Evolutionary conservation across 306 rosid genomes (phyloP), one percentile per base, ranked within the genome.

Genomic region (Cucurbita pepo): DNA sequence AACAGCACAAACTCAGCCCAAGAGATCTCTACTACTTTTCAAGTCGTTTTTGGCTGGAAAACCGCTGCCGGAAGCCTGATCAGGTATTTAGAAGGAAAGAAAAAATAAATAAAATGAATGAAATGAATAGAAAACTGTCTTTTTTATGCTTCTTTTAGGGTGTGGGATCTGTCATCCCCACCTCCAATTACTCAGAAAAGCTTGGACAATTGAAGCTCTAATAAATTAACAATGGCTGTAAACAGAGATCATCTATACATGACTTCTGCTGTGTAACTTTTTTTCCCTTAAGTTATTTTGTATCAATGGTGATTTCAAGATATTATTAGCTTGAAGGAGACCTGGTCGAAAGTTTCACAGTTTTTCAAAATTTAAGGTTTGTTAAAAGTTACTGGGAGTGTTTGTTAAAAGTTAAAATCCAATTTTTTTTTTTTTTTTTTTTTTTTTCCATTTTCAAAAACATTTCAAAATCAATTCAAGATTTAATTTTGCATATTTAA

Each of bases 1-100:
- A 83, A 95, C 88, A 34, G 92, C 98, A 41, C 88, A 90, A 90
- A 90, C 96, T 0, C 96, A 92, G 81, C 98, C 95, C 51, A 85
- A 88, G 84, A 82, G 96, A 79, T 90, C 97, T 25, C 83, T 92
- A n/a, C 88, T 85, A 48, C 78, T 92, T 65, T 88, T 92, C 81
- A 90, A 81, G 84, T 83, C 96, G 10, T 90, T 92, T 79, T 76
- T 92, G 69, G 77, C 79, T 52, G 90, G 82, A 36, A 86, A 55
- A 47, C 85, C 96, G 30, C 82, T 87, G 36, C 95, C 97, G 1
- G 82, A 86, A 77, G 71, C 52, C 36, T 63, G 34, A 63, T 63
- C 15, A 57, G 34, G 34, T 2, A 1, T 30, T 30, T 30, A 30
- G 34, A 30, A 30, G 2, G 0, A 3, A 5, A 12, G 4, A 12